A percentile compares a stretch with the other conserved stretches of the same genome.
Evolutionary conservation across 148 eudicot species (phyloP).

Genomic region (Camellia granthamiana): DNA sequence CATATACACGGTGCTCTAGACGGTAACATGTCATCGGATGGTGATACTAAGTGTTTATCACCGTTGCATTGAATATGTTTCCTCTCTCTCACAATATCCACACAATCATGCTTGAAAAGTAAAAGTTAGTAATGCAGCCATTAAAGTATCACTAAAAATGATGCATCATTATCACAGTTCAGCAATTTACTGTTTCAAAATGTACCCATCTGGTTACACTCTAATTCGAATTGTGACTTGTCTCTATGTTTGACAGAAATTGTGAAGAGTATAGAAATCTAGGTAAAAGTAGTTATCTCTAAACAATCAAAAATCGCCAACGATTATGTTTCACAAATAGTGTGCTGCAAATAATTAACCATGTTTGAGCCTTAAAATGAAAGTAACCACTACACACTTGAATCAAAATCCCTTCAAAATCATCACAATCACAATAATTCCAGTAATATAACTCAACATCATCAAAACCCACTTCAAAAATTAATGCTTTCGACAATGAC

Average conservation of each 20-base stretch:
- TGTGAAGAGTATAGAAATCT: not conserved
- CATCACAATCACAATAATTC: not conserved
- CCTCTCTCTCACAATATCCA: not conserved
- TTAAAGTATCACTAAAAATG: not conserved
- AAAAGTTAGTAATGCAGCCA: not conserved
- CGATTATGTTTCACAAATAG: not conserved
- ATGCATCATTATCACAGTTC: not conserved
- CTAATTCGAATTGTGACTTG: not conserved
- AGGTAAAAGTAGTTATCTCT: not conserved
- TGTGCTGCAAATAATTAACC: too few species aligned
- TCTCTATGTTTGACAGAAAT: not conserved
- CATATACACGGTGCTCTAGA: too few species aligned
- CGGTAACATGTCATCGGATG: too few species aligned
- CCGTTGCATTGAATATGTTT: too few species aligned
- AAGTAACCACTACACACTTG: not conserved
- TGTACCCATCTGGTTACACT: not conserved
- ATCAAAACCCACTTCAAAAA: not conserved
- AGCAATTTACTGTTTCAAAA: not conserved
- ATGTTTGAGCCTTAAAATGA: too few species aligned
- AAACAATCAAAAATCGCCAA: not conserved
- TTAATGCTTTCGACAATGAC: not conserved
- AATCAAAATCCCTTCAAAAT: not conserved
- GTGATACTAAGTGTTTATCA: too few species aligned
- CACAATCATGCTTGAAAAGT: not conserved
- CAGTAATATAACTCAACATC: not conserved